These are phyloP conservation scores for Lasiosphaeriaceae sp. DNA, from an alignment of 495 filamentous ascomycete genomes.

Conservation along the genomic window DNA sequence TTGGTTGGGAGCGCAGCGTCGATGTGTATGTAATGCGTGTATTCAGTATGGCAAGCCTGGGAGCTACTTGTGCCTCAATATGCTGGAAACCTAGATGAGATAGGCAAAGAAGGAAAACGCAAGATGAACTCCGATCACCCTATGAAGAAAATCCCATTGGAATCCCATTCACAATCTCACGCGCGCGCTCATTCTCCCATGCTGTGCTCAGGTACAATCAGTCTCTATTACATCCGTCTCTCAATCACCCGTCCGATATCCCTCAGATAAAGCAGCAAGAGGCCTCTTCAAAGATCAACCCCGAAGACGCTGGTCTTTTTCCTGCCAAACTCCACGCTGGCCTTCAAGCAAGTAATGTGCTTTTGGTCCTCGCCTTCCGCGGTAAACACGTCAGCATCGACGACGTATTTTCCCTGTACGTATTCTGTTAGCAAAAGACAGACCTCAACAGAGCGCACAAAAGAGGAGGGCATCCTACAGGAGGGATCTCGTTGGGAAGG, in stretches of 20 bases:
- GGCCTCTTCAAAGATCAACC: slow-evolving; percentile 17
- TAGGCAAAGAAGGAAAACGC: slow-evolving; percentile 1
- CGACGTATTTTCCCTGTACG: slow-evolving; percentile 79
- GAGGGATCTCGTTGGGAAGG: slow-evolving; percentile 82
- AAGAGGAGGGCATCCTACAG: slow-evolving; percentile 54
- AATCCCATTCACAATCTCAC: too few species aligned
- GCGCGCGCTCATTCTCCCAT: too few species aligned
- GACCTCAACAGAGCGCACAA: background rate
- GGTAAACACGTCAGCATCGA: slow-evolving; percentile 78
- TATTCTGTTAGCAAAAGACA: slow-evolving; percentile 8
- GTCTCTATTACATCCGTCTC: background rate
- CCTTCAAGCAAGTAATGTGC: slow-evolving; percentile 79
- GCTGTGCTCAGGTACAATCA: slow-evolving; percentile 5
- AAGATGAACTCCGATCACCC: slow-evolving; percentile 5
- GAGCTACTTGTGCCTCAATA: slow-evolving; percentile 10
- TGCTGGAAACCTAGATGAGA: slow-evolving; percentile 12
- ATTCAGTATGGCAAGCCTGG: slow-evolving; percentile 14
- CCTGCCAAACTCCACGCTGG: slow-evolving; percentile 52
- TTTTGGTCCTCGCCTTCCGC: slow-evolving; percentile 57
- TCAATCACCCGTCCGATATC: too few species aligned
- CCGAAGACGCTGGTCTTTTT: slow-evolving; percentile 9
- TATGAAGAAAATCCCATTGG: background rate
- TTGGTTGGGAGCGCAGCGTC: background rate
- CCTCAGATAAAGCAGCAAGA: slow-evolving; percentile 4
- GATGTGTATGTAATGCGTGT: background rate